Base-by-base conservation (phyloP, 2,329 filamentous ascomycete genomes). In the Cladosporium phlei region DNA sequence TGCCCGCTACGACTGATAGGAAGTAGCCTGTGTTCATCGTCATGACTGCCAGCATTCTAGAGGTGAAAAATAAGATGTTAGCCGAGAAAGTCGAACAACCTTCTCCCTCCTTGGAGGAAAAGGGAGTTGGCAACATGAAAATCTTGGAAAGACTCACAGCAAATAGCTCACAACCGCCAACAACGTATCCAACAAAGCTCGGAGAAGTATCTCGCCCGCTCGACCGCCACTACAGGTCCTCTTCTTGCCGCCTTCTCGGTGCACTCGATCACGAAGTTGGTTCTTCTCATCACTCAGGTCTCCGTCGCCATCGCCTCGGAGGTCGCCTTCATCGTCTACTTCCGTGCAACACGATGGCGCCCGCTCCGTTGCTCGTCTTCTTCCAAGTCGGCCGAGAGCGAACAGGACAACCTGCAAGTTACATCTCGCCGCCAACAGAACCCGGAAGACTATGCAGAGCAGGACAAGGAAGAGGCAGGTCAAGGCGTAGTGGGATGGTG, bases 21-120 rank as follows among this genome's bases (percentile, higher is more conserved):
- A 90, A 89, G 63, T 91, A 91, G 9, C 86, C 87, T 9, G 90
- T 76, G 57, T 91, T 91, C 75, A 86, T 82, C 2, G 86, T 88
- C 87, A 91, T 95, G 59, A 93, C 85, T 9, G 85, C 86, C 68
- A 95, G 70, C 88, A 95, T 95, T 40, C 88, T 95, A 56, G 11
- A 12, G 27, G 3, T 7, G 16, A 30, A 45, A 21, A n/a, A n/a
- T n/a, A n/a, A n/a, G n/a, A n/a, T n/a, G n/a, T n/a, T n/a, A n/a
- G n/a, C n/a, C n/a, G n/a, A n/a, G n/a, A n/a, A n/a, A n/a, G n/a
- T n/a, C n/a, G n/a, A n/a, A n/a, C n/a, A n/a, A n/a, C n/a, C n/a
- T n/a, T n/a, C n/a, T n/a, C n/a, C n/a, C n/a, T n/a, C n/a, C n/a
- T n/a, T n/a, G n/a, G n/a, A n/a, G n/a, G n/a, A n/a, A n/a, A n/a